Base-by-base conservation (phyloP, 495 filamentous ascomycete genomes). In the Aspergillus carlsbadensis region DNA sequence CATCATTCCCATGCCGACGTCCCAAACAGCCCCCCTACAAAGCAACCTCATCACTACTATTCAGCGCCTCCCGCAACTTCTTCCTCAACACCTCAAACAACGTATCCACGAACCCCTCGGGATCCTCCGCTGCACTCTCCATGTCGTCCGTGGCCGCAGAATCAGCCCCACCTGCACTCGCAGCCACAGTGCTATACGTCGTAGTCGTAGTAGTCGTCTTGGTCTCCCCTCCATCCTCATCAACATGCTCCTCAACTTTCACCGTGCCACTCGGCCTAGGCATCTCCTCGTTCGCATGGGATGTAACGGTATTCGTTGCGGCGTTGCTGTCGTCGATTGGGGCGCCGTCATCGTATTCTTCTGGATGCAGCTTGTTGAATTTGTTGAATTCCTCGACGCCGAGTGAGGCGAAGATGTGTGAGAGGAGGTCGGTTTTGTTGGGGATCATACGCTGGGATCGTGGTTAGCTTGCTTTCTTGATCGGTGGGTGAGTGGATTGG, bases 11-110 rank as follows among this genome's bases (percentile, higher is more conserved):
- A n/a, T n/a, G n/a, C n/a, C n/a, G n/a, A n/a, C n/a, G n/a, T n/a
- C n/a, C n/a, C n/a, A n/a, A n/a, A n/a, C n/a, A n/a, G n/a, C n/a
- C n/a, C n/a, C 48, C 62, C 17, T 53, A 22, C 50, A 74, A 42
- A 7, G 53, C 58, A 43, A 66, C 14, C 60, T 76, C 73, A 54
- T 76, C 73, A 20, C 65, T 68, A 26, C 69, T 70, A 57, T 73
- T 56, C 22, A 70, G n/a, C 40, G 51, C 41, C 43, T 69, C 51
- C 2, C 54, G 60, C 11, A 73, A 48, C 31, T 60, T 57, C 49
- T 62, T 39, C 40, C 56, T 54, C 21, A 75, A 20, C 7, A 44
- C 21, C 7, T 44, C 45, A 15, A 65, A 57, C 13, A 76, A 17
- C 11, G 58, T 57, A 18, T 49, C 53, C 17, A 71, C 52, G 37